A percentile compares a stretch with the other conserved stretches of the same genome.
These are phyloP conservation scores for Cladosporium halotolerans DNA, from an alignment of 2,329 filamentous ascomycete species.

Conservation along the genomic window DNA sequence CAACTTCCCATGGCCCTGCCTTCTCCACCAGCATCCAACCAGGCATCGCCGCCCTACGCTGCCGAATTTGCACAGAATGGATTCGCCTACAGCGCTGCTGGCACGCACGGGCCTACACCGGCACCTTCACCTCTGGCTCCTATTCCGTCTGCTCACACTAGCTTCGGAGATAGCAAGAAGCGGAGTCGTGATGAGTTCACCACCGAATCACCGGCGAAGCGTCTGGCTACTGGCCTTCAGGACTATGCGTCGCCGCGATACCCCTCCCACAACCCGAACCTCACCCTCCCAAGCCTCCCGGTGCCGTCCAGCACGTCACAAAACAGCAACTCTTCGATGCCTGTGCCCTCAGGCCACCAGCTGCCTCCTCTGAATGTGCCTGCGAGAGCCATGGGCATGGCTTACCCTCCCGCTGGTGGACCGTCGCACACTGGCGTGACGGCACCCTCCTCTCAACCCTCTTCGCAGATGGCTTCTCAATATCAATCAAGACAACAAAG, in stretches of 20 bases:
- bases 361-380: constrained; percentile 59
- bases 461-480: constrained; percentile 20
- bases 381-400: constrained; percentile 61
- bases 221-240: constrained; percentile 26
- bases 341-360: constrained; percentile 34
- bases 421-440: constrained; percentile 31
- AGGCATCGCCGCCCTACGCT: constrained; percentile 45
- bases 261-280: constrained; percentile 42
- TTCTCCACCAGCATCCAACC: constrained; percentile 46
- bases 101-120: constrained; percentile 34
- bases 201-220: constrained; percentile 54
- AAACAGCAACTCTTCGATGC: not conserved
- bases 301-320: constrained; percentile 46
- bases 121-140: constrained; percentile 39
- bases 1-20: constrained; percentile 42
- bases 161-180: constrained; percentile 39
- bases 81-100: constrained; percentile 34
- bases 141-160: constrained; percentile 31
- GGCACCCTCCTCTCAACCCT: constrained; percentile 19
- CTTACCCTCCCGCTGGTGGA: constrained; percentile 57
- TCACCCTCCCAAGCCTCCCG: constrained; percentile 67
- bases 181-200: constrained; percentile 51
- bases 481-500: constrained; percentile 46
- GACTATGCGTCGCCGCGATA: constrained; percentile 25
- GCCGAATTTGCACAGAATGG: constrained; percentile 29